Evolutionary conservation across 805 yeast species (phyloP), one percentile per base, ranked within the genome.

Genomic region (Spathaspora gorwiae): DNA sequence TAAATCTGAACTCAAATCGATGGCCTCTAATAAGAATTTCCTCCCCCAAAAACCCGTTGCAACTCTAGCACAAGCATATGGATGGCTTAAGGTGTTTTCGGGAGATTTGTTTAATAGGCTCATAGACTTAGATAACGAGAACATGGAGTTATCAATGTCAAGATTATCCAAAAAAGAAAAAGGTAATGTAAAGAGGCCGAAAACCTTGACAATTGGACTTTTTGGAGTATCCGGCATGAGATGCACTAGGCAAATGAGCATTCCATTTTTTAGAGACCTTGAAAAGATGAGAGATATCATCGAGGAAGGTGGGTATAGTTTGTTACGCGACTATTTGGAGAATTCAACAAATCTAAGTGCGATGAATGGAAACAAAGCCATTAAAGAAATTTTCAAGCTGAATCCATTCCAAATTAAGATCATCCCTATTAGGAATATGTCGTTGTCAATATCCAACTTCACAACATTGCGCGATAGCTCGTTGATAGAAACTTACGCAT

Each of bases 21-120:
- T 94, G 98, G 82, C 83, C 65, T 84, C 97, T 0, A 82, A 83
- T 40, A 94, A 94, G 59, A 88, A 90, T 57, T 83, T 92, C 61
- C 64, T 83, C 40, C 76, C 79, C 0, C 70, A 71, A 9, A 68
- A 80, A 6, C 70, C 67, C 0, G 80, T 90, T 2, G 63, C 62
- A 3, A 70, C 72, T 2, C 49, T 73, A 6, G 68, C 66, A 2
- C 96, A 87, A 53, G 78, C 87, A 19, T 51, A 69, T 5, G 81
- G 80, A 15, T 92, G 99, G 99, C 65, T 92, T 7, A 79, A 74
- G 34, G 95, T 92, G 0, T 90, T 83, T 66, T 75, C 86, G 1
- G 90, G 90, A 0, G 99, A 92, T 55, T 63, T 92, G 29, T 66
- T 77, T 27, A 80, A 82, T 41, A 62, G 99, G 44, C 61, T 90